Conservation (phyloP, 441 rosid genomes). For the Adansonia grandidieri region DNA sequence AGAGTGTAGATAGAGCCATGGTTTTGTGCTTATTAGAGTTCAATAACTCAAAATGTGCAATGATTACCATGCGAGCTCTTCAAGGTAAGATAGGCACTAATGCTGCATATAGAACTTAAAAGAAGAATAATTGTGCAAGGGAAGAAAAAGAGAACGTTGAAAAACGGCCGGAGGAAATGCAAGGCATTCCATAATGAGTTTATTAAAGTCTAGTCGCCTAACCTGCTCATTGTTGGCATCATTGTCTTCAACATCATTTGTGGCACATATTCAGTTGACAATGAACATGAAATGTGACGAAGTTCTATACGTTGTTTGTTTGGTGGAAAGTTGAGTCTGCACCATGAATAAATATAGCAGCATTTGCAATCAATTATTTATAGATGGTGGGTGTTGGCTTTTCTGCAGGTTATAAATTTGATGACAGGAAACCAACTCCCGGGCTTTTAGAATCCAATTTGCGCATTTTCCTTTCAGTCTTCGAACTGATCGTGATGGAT, state of each 20-base stretch:
- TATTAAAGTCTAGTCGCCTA: background rate
- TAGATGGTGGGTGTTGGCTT: constrained; percentile 15
- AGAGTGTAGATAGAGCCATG: constrained; percentile 54
- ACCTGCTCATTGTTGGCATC: background rate
- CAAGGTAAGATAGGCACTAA: constrained; percentile 44
- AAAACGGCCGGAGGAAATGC: background rate
- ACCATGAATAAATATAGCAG: background rate
- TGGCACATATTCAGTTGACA: background rate
- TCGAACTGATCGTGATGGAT: constrained; percentile 35
- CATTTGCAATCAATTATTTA: constrained; percentile 7
- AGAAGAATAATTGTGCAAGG: background rate
- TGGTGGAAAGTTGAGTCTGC: background rate
- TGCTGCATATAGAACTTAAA: background rate
- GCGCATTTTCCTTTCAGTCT: constrained; percentile 55
- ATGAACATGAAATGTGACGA: constrained; percentile 7
- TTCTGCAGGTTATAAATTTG: constrained; percentile 60
- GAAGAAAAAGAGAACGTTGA: background rate
- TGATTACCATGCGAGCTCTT: constrained; percentile 61
- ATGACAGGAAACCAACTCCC: constrained; percentile 56
- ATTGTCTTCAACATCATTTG: background rate
- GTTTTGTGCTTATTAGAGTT: constrained; percentile 69
- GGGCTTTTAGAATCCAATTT: constrained; percentile 45
- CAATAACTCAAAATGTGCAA: constrained; percentile 47
- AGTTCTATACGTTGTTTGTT: background rate
- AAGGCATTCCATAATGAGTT: background rate